A percentile compares a stretch with the other conserved stretches of the same genome.
These are phyloP conservation scores for Skeletonema grethae DNA, from an alignment of 108 stramenopile genomes.

Conservation along the genomic window DNA sequence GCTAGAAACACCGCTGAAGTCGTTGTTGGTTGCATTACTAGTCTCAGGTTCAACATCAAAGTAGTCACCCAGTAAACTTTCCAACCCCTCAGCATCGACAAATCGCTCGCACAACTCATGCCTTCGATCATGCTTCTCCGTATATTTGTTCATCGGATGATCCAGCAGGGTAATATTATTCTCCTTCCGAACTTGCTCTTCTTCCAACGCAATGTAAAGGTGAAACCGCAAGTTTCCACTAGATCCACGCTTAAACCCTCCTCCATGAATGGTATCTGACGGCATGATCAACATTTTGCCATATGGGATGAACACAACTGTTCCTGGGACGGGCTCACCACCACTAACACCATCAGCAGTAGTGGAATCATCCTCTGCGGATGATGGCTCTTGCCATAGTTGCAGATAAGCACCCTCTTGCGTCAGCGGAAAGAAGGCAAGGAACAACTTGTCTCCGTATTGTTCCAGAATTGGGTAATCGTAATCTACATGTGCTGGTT, in stretches of 20 bases:
- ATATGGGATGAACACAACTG: conserved; percentile 61
- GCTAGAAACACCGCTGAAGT: neutral
- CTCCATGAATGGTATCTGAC: conserved; percentile 65
- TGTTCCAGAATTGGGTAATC: conserved; percentile 51
- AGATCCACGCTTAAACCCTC: conserved; percentile 60
- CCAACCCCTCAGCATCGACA: conserved; percentile 36
- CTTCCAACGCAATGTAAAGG: conserved; percentile 53
- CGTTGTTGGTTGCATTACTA: neutral
- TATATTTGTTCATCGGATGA: conserved; percentile 48
- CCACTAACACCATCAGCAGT: neutral
- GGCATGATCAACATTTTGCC: conserved; percentile 66
- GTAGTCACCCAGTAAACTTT: conserved; percentile 22
- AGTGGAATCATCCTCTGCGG: neutral
- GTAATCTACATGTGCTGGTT: conserved; percentile 81
- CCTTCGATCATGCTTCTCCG: conserved; percentile 31
- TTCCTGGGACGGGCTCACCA: conserved; percentile 19
- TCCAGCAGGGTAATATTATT: conserved; percentile 14
- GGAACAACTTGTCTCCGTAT: conserved; percentile 30
- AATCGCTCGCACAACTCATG: conserved; percentile 40
- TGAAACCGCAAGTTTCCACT: conserved; percentile 63
- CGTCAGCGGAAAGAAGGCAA: conserved; percentile 70
- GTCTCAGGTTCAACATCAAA: conserved; percentile 14
- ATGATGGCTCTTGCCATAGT: conserved; percentile 45
- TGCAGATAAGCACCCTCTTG: conserved; percentile 64
- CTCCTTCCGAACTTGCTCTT: neutral